These are phyloP conservation scores for Dictyostelium brefeldianum DNA, from an alignment of 78 protist genomes.

Conservation along the genomic window DNA sequence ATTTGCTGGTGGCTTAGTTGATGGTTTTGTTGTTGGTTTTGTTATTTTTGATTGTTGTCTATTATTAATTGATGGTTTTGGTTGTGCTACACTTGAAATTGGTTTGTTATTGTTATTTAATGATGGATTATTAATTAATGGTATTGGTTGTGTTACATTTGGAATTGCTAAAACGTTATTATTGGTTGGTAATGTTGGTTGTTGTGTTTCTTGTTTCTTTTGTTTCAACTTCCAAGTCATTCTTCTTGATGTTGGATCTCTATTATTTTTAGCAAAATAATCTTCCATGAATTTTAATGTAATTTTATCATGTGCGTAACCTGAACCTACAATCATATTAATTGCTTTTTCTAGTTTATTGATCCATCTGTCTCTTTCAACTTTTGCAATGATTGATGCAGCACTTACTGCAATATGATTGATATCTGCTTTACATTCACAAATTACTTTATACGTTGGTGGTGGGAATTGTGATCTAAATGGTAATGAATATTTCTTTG, in stretches of 20 bases:
- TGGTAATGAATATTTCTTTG: background rate
- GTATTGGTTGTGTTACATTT: no score
- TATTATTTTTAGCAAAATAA: background rate
- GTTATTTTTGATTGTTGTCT: no score
- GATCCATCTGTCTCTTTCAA: conserved; percentile 4
- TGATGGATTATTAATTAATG: no score
- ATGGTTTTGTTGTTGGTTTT: no score
- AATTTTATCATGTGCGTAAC: conserved; percentile 23
- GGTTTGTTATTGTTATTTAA: no score
- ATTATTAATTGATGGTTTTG: no score
- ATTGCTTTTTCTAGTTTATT: background rate
- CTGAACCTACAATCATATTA: conserved; percentile 7
- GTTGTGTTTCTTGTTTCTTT: no score
- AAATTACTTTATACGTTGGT: background rate
- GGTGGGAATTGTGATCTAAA: background rate
- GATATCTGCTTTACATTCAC: conserved; percentile 45
- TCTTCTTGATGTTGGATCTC: background rate
- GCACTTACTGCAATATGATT: conserved; percentile 24
- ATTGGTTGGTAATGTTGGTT: no score
- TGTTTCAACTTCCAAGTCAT: no score
- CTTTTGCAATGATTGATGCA: conserved; percentile 44
- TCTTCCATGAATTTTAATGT: background rate
- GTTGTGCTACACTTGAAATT: no score
- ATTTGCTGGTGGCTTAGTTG: no score
- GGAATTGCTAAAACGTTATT: no score